Evolutionary conservation across 2,329 filamentous ascomycete genomes (phyloP), one percentile per base, ranked within the genome.

Genomic region (Triangularia setosa): DNA sequence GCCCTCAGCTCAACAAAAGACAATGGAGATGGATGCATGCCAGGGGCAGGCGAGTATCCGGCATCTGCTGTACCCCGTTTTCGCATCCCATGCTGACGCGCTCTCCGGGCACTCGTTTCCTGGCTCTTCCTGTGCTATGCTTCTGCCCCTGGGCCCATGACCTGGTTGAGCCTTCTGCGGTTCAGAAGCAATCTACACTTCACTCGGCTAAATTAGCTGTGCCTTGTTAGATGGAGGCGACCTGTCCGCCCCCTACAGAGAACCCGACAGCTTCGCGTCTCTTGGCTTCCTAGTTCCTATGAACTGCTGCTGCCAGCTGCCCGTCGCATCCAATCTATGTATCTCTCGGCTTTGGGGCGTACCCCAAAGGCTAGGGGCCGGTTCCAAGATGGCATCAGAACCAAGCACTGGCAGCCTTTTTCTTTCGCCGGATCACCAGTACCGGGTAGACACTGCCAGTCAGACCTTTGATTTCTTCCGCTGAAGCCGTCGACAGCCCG

Each of bases 131-230:
- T 28, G 35, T 48, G 40, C 64, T 53, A 18, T 53, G 48, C 52
- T 55, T 55, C 55, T 60, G 35, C 35, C 56, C 52, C 57, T 64
- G 61, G 61, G 48, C 63, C 67, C 69, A 69, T 68, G 69, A 70
- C 69, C 69, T 63, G 66, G 67, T 70, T 69, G 62, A 66, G 68
- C 62, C 59, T 63, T 62, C 62, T 68, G 60, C 60, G 65, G 68
- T 64, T 64, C 48, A 65, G 62, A 40, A 60, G 59, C 68, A 72
- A 71, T 70, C 58, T 71, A 69, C 57, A 48, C 28, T 62, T 62
- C 66, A 63, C 67, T 69, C 67, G 68, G 70, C 69, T 70, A 71
- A 71, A 72, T 71, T 69, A 57, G 40, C 65, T 65, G 67, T 67
- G 58, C 64, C 67, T 64, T 64, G 64, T 64, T 64, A 63, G 63